Evolutionary conservation across 495 filamentous ascomycete species (phyloP), one percentile per base, ranked within the genome.

Genomic region (Penicillium longicatenatum): DNA sequence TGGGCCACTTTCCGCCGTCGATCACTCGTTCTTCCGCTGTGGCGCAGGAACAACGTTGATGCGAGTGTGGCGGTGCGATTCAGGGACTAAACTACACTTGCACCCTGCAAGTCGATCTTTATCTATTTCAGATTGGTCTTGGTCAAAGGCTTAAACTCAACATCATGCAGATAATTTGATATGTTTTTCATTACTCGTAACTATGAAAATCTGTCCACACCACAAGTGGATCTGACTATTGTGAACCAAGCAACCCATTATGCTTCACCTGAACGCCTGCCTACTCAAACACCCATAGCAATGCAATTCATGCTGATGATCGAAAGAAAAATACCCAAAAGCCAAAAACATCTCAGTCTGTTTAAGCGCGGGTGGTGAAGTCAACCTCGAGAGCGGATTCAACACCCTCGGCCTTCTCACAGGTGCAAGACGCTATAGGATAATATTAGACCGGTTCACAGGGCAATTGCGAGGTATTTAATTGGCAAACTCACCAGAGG

Each of bases 371-470:
- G 58, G 87, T 89, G 37, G 91, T 96, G 72, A 93, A 94, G 67
- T 96, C 91, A 46, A 78, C 87, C 82, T 96, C 91, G 14, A 71
- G 60, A 20, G 72, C 71, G 26, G 73, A 68, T 31, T 79, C 75
- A 16, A 76, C 78, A 53, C 81, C 81, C 37, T 78, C 67, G 8
- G 84, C 88, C 64, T 88, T 92, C 74, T 91, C 89, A 71, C 92
- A 96, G 12, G 88, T 93, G 78, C 91, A 95, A 4, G 89, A 87
- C 73, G 80, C 90, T 91, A 54, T 6, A 30, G 16, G 12, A 50
- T 17, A 45, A 48, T 29, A 24, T 48, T 48, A 48, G 45, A n/a
- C 22, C 24, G 6, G 45, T 29, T 48, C 45, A 22, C 14, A 31
- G 24, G 17, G 37, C 0, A 17, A 17, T n/a, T 24, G 20, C 16